phyloP scores from a whole-genome alignment of 305 asterid genomes.

The Caryopteris hybrid region DNA sequence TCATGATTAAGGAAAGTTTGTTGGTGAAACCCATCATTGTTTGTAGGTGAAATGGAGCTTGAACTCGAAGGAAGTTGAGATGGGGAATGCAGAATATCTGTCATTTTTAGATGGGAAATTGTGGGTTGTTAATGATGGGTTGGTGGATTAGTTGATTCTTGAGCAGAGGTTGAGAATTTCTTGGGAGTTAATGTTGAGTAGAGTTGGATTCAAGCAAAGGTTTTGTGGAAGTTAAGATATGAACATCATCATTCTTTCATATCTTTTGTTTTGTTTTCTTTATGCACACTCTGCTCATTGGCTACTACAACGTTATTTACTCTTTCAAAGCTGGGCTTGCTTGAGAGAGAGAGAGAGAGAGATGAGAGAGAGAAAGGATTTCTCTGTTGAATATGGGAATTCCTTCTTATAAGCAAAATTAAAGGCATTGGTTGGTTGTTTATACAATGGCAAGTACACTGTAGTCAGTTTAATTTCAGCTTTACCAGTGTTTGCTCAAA shows the following conservation, averaged over 20 bases:
- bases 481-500: background rate
- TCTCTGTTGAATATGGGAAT: background rate
- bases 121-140: slow-evolving; percentile 28
- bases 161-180: slow-evolving; percentile 7
- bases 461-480: background rate
- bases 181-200: slow-evolving; percentile 24
- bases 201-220: slow-evolving; percentile 65
- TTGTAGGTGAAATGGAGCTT: slow-evolving; percentile 39
- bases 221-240: slow-evolving; percentile 30
- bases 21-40: slow-evolving; percentile 67
- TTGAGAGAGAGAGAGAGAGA: background rate
- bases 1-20: slow-evolving; percentile 32
- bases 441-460: background rate
- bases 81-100: slow-evolving; percentile 36
- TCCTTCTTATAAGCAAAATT: background rate
- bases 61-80: slow-evolving; percentile 34
- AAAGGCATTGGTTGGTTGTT: background rate
- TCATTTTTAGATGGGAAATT: slow-evolving; percentile 22
- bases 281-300: slow-evolving; percentile 18
- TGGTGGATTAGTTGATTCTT: slow-evolving; percentile 34
- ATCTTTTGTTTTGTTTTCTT: slow-evolving; percentile 3
- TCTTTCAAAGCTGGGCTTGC: slow-evolving; percentile 4
- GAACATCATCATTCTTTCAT: slow-evolving; percentile 17
- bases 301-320: slow-evolving; percentile 5
- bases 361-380: background rate